phyloP scores from a whole-genome alignment of 441 rosid genomes.

The Pelargonium exstipulatum region DNA sequence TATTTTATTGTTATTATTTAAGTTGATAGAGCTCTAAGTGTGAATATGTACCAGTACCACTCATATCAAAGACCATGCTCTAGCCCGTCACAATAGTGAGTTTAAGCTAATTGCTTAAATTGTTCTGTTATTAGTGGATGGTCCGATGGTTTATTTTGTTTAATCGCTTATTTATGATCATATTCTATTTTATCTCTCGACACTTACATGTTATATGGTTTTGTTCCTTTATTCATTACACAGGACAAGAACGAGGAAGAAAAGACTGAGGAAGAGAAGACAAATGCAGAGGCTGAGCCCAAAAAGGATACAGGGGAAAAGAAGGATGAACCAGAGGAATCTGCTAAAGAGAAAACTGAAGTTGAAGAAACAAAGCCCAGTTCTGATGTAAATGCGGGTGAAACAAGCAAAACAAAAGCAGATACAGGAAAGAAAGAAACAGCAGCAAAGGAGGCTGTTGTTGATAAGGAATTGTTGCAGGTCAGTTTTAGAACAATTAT shows the following conservation, averaged over 20 bases:
- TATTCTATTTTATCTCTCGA: neutral
- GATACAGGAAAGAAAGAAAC: slow-evolving; percentile 39
- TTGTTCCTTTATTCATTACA: slow-evolving; percentile 14
- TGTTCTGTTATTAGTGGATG: neutral
- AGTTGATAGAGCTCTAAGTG: neutral
- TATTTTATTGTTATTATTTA: neutral
- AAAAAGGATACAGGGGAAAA: slow-evolving; percentile 26
- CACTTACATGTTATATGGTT: slow-evolving; percentile 8
- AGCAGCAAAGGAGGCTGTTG: slow-evolving; percentile 30
- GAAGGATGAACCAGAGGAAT: slow-evolving; percentile 33
- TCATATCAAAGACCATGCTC: neutral
- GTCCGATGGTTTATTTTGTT: slow-evolving; percentile 4
- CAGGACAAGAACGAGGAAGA: slow-evolving; percentile 39
- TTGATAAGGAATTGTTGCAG: slow-evolving; percentile 82
- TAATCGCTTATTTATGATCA: neutral
- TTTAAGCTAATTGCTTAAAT: neutral
- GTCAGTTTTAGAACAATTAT: slow-evolving; percentile 25
- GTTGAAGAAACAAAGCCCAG: slow-evolving; percentile 34
- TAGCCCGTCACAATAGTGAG: neutral
- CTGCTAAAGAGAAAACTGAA: slow-evolving; percentile 29
- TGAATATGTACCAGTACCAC: neutral
- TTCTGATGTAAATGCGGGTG: slow-evolving; percentile 27
- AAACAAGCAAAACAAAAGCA: slow-evolving; percentile 31
- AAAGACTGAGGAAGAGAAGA: slow-evolving; percentile 10
- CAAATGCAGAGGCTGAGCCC: slow-evolving; percentile 30